Evolutionary conservation across 2,329 filamentous ascomycete genomes (phyloP).

Genomic region (Penicillium sp.): DNA sequence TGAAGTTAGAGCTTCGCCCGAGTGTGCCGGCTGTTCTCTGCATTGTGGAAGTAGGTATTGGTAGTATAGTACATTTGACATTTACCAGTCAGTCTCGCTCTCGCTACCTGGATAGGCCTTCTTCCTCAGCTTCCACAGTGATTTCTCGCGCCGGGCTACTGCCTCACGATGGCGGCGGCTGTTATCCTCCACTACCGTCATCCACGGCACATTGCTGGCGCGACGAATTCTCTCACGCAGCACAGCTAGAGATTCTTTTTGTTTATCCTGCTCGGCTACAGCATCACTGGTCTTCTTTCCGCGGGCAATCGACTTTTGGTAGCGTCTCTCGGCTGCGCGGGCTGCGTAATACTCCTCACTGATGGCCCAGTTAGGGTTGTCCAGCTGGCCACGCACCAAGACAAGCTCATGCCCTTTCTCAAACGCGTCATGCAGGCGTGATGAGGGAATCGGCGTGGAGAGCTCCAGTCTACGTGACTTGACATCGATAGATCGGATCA

Average conservation of each 20-base stretch:
- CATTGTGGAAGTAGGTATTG: not conserved
- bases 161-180: constrained; percentile 32
- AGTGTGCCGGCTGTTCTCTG: not conserved
- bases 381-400: constrained; percentile 51
- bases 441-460: constrained; percentile 50
- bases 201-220: constrained; percentile 45
- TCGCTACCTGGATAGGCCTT: constrained; percentile 42
- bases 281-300: constrained; percentile 21
- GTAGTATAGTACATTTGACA: not conserved
- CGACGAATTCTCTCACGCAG: constrained; percentile 39
- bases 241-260: constrained; percentile 26
- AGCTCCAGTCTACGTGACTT: constrained; percentile 46
- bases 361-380: constrained; percentile 50
- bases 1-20: not conserved
- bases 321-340: constrained; percentile 38
- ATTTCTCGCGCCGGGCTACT: constrained; percentile 31
- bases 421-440: constrained; percentile 33
- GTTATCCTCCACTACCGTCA: constrained; percentile 42
- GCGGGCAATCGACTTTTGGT: constrained; percentile 28
- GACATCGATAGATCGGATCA: constrained; percentile 47
- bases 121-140: constrained; percentile 44
- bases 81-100: constrained; percentile 39
- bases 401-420: constrained; percentile 46
- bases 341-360: constrained; percentile 47
- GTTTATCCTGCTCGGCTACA: constrained; percentile 16